Evolutionary conservation across 495 filamentous ascomycete genomes (phyloP), one percentile per base, ranked within the genome.

Genomic region (Penicillium canariense): DNA sequence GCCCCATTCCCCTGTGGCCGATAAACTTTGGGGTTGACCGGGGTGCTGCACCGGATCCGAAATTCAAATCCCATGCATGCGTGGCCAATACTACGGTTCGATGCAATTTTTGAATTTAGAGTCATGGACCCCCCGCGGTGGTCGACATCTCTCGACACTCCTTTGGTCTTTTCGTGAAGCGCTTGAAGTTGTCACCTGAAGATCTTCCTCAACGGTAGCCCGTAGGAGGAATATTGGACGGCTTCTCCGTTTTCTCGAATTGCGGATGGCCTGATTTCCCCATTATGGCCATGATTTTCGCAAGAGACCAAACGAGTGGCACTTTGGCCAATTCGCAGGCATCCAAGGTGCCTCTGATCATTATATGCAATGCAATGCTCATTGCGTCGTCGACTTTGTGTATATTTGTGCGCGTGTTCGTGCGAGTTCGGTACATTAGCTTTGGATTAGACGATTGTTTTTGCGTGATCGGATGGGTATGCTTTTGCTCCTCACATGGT

Each of bases 381-480:
- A 45, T 57, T 46, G 20, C 36, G 6, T 18, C 25, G 14, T 35
- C 48, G 26, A 30, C 46, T 3, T n/a, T 52, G 23, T 48, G 38
- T 32, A 26, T 57, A 15, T 34, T 34, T 32, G 48, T 57, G 17
- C 36, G 48, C 11, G 17, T 57, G 4, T 52, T 52, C 22, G 48
- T 52, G 12, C 38, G 48, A 23, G 6, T 50, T 18, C 48, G 48
- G 22, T 57, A 51, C 26, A 15, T 52, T 5, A 36, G 31, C 30
- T 14, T 36, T 27, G 47, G 32, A 20, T 25, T 32, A 14, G 47
- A 49, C 20, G 47, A 49, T 26, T 35, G 23, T 17, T 39, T 57
- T 28, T 57, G 54, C 20, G 34, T 52, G 22, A 44, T 57, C 23
- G 48, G 47, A 45, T 57, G 48, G 47, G 54, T 57, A 57, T 23